phyloP scores from a whole-genome alignment of 768 basidiomycete species.

The Termitomyces sp. region DNA sequence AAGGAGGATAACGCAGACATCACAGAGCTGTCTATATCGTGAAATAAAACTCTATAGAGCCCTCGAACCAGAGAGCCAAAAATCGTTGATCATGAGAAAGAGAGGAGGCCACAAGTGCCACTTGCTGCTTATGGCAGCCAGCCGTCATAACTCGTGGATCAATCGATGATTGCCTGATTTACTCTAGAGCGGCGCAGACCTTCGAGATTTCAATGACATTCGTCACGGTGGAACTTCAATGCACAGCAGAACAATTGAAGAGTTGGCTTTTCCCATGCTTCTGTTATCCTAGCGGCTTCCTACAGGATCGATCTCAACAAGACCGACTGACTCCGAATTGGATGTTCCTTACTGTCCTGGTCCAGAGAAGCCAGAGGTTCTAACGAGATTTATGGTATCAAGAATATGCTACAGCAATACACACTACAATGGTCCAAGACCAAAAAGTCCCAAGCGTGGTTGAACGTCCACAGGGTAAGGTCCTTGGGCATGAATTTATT shows the following conservation, averaged over 20 bases:
- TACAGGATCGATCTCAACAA: background rate
- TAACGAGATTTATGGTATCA: background rate
- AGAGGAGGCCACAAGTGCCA: background rate
- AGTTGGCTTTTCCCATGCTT: background rate
- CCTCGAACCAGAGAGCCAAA: background rate
- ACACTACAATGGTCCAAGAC: background rate
- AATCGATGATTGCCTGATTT: no score
- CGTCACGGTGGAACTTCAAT: no score
- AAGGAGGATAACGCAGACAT: conserved; percentile 28
- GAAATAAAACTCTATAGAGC: background rate
- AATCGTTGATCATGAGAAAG: conserved; percentile 11
- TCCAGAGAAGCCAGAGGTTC: background rate
- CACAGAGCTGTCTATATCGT: conserved; percentile 3
- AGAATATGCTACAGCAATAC: background rate
- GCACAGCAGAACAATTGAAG: background rate
- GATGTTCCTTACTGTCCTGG: background rate
- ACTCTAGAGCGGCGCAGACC: background rate
- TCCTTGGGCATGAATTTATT: no score
- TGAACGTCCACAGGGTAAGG: no score
- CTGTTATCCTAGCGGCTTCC: background rate
- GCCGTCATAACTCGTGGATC: no score
- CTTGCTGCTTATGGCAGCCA: conserved; percentile 9
- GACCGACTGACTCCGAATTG: background rate
- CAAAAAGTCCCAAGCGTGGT: no score
- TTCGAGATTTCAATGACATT: background rate